Evolutionary conservation across 2,329 filamentous ascomycete species (phyloP), one percentile per base, ranked within the genome.

Genomic region (Aureobasidium sp.): DNA sequence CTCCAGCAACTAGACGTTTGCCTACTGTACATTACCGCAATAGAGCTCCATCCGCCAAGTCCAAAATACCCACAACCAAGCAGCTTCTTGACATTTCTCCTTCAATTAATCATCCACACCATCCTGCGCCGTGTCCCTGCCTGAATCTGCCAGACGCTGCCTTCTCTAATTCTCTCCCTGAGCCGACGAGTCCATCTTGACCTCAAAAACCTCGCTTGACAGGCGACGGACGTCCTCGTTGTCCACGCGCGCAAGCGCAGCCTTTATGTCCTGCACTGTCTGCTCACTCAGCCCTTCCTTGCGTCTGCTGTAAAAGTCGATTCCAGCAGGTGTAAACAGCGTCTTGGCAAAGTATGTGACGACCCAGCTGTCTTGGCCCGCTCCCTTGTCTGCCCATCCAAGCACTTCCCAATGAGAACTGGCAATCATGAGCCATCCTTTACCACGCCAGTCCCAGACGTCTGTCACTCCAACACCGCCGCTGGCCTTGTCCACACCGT

Each of bases 311-410:
- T 93, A 94, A 11, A 95, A 74, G 74, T 96, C 91, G 33, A 96
- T 69, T 0, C 91, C 91, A 62, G 90, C 89, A 65, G 88, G 87
- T 7, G 90, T 94, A 68, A 96, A 95, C 48, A 92, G 67, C 27
- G 89, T 95, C 69, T 89, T 86, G 65, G 87, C 86, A 73, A 96
- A 96, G 80, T 87, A 93, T 5, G 89, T 95, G 15, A 96, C 89
- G 1, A 83, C 85, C 89, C 89, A 96, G 48, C 45, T 29, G 44
- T 63, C 40, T 22, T 48, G 22, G 37, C 37, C 67, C 9, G 56
- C 64, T 58, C 74, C 71, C 24, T 77, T 74, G 70, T 87, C 82
- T 5, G 90, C 90, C 79, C 84, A 92, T 3, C 87, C 90, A 19
- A 95, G 74, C 1, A 94, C 76, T 78, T 96, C 89, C 91, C 91